Base-by-base conservation (phyloP, 1,139 yeast genomes). In the Candida buenavistaensis region DNA sequence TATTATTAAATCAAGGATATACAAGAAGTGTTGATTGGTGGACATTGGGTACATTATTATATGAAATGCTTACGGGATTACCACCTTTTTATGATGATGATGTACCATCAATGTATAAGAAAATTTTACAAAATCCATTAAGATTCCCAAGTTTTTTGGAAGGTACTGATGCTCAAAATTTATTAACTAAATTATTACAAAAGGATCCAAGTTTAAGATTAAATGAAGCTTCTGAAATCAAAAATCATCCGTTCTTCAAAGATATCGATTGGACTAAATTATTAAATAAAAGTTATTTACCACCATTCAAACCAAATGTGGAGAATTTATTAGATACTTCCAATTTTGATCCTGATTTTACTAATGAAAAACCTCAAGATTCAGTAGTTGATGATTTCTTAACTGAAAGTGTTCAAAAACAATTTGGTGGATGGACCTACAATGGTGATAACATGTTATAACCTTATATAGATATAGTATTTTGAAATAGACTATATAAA, bases 401-500 rank as follows among this genome's bases (percentile, higher is more conserved):
- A 62, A 86, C 88, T 57, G 96, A 86, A 51, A 80, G 90, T 47
- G 96, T 92, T 14, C 98, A 92, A 60, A 82, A 85, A 55, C 97
- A 92, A 62, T 92, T 92, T 70, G 97, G 96, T 32, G 97, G 98
- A 4, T 92, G 98, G 98, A 90, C 97, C 2, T 90, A 89, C 59
- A 88, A 87, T 37, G 96, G 92, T 8, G 80, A 75, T 38, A 59
- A 43, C 28, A 44, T 55, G 5, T 51, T 55, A 11, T 38, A 30
- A 13, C 17, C 28, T 8, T 12, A 14, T 23, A 21, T 30, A 23
- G 19, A 12, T 16, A 16, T 17, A 9, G n/a, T n/a, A n/a, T n/a
- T n/a, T 3, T 23, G n/a, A 19, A 23, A 20, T 11, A 26, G 19
- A 8, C 23, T 11, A 28, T 15, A 15, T 11, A 17, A 13, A 25